A percentile compares a stretch with the other conserved stretches of the same genome.
Evolutionary conservation across 2,329 filamentous ascomycete genomes (phyloP).

Genomic region (Fusarium tanahbumbuense): DNA sequence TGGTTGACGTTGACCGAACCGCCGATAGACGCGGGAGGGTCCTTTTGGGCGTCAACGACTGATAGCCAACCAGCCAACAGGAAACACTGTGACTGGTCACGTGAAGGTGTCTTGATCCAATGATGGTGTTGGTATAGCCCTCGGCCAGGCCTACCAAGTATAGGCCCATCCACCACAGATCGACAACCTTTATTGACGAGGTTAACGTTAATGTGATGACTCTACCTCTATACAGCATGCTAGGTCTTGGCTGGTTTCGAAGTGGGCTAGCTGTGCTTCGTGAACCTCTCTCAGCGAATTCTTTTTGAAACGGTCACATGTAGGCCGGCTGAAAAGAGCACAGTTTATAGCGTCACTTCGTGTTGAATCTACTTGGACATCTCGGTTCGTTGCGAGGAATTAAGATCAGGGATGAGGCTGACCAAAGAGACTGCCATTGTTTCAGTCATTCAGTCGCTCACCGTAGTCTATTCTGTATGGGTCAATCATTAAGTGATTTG

Average conservation of each 20-base stretch:
- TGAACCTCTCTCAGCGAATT: conserved; percentile 8
- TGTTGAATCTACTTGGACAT: background rate
- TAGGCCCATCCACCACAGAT: conserved; percentile 25
- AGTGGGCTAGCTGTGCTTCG: conserved; percentile 11
- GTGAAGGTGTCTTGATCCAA: conserved; percentile 25
- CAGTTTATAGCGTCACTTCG: conserved; percentile 13
- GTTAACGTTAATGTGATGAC: conserved; percentile 16
- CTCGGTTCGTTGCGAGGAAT: conserved; percentile 34
- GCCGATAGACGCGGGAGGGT: conserved; percentile 35
- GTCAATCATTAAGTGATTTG: conserved; percentile 21
- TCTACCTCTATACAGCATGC: background rate
- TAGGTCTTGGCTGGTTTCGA: conserved; percentile 30
- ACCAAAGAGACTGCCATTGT: conserved; percentile 16
- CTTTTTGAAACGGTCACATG: conserved; percentile 14
- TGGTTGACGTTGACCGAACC: conserved; percentile 38
- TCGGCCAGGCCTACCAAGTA: conserved; percentile 11
- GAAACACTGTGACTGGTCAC: conserved; percentile 18
- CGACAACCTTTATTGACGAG: conserved; percentile 21
- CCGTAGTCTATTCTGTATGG: background rate
- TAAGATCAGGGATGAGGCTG: background rate
- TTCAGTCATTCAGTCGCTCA: conserved; percentile 8
- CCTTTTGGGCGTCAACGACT: conserved; percentile 26
- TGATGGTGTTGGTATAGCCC: conserved; percentile 24
- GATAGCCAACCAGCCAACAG: conserved; percentile 33
- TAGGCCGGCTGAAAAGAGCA: conserved; percentile 27